Base-by-base conservation (phyloP, 306 rosid genomes). In the Adenanthera pavonina region DNA sequence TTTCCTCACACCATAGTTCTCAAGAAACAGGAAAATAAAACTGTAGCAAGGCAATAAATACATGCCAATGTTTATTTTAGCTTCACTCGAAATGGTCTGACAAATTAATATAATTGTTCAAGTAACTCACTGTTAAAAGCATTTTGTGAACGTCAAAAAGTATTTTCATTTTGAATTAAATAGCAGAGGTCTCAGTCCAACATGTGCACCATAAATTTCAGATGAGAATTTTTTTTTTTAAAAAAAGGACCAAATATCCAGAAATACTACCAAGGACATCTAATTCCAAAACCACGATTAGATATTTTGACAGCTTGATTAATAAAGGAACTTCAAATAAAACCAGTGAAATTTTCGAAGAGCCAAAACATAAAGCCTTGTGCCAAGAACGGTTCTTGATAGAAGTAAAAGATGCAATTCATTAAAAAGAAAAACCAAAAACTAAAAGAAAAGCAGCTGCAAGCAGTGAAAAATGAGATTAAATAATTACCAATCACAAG, bases 1-100 rank as follows among this genome's bases (percentile, higher is more conserved):
- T 85, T 93, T 96, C 91, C 98, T 87, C 84, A 93, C 99, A 25
- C 99, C 99, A 76, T 96, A 96, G 79, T 92, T 96, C 92, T 95
- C 99, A 72, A 93, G 92, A 52, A 96, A 87, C 35, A 96, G 98
- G 72, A 96, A 96, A 77, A 96, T 87, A 72, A 96, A 96, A 84
- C 99, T 96, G 94, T 2, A 86, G 73, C 69, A 82, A 68, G 11
- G 66, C 64, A 86, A 65, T 8, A 35, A 74, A 79, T 19, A 77
- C 49, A 76, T 56, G 76, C 69, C 72, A 57, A 41, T 60, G 59
- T 25, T 59, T 49, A 20, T 72, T 61, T 51, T 54, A 33, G 44
- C 68, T 64, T 56, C 16, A 75, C 52, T n/a, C 66, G n/a, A 64
- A 51, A 52, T 70, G 8, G 30, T 66, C 44, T 10, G 62, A 69